Evolutionary conservation across 1,284 basidiomycete species (phyloP), one percentile per base, ranked within the genome.

Genomic region (Ustilago loliicola): DNA sequence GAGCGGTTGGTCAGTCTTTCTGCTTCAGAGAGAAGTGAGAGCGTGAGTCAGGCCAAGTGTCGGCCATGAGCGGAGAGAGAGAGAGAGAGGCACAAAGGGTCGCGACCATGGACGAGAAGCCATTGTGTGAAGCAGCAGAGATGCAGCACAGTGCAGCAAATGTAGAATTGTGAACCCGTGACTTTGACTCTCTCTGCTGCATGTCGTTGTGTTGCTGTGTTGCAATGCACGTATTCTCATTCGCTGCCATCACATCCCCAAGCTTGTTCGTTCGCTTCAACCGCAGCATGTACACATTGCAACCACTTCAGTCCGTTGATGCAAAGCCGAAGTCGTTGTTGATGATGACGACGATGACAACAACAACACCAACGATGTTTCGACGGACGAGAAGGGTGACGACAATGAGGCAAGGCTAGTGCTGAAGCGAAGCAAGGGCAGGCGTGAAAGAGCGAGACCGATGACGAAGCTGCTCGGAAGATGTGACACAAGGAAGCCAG

Each of bases 1-100:
- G 3, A 34, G 60, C 51, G 47, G 27, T 5, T 7, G 30, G 61
- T 62, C 61, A 62, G 61, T 62, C 58, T 51, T n/a, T 38, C 17
- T 32, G 3, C 2, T 36, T 30, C 6, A 7, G 40, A 42, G 17
- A 19, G 40, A 42, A 6, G 40, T 34, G n/a, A 7, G 40, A 42
- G 7, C 2, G 23, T 47, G 45, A 47, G 45, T 23, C 45, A 47
- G 45, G 45, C 45, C 45, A 47, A 47, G 13, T 23, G 45, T 47
- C 45, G 45, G 45, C 11, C 45, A 47, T 47, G 45, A 23, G 45
- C 45, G 45, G 45, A 47, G n/a, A 42, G 15, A n/a, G 40, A 21
- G 15, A 42, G 13, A 42, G 17, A 34, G 32, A 34, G 40, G n/a
- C n/a, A n/a, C n/a, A 42, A 19, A 47, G 45, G 45, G 45, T 47